Evolutionary conservation across 768 basidiomycete species (phyloP).

Genomic region (Panus rudis): DNA sequence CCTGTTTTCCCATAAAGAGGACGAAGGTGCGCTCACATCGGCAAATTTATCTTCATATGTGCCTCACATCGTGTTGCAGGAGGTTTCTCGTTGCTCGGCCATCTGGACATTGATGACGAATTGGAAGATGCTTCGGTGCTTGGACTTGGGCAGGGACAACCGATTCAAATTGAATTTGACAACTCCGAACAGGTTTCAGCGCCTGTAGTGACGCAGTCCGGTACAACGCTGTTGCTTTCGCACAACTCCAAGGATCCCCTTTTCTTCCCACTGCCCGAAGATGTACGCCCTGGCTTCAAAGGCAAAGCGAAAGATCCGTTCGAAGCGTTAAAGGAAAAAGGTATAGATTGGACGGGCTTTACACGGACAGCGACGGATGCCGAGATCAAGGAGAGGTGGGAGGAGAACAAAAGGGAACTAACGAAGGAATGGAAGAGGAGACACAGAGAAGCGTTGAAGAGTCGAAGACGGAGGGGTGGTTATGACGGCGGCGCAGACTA

Average conservation of each 20-base stretch:
- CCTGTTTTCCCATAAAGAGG: slow-evolving; percentile 64
- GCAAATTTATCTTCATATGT: not conserved
- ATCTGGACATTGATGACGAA: slow-evolving; percentile 69
- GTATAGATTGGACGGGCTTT: slow-evolving; percentile 47
- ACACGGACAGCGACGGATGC: slow-evolving; percentile 45
- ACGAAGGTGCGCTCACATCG: slow-evolving; percentile 43
- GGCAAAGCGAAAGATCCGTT: slow-evolving; percentile 33
- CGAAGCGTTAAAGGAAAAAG: slow-evolving; percentile 41
- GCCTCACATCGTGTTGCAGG: slow-evolving; percentile 25
- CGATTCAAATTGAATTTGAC: too few relatives aligned
- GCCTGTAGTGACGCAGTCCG: slow-evolving; percentile 4
- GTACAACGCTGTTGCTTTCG: slow-evolving; percentile 3
- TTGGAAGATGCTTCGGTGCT: slow-evolving; percentile 47
- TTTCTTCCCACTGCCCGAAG: slow-evolving; percentile 49
- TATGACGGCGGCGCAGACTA: too few relatives aligned
- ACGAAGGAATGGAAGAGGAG: slow-evolving; percentile 75
- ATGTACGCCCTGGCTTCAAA: slow-evolving; percentile 16
- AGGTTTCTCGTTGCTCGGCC: slow-evolving; percentile 69
- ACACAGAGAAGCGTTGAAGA: slow-evolving; percentile 69
- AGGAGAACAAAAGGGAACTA: slow-evolving; percentile 55
- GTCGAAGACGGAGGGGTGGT: slow-evolving; percentile 46
- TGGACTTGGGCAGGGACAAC: too few relatives aligned
- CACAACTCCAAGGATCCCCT: slow-evolving; percentile 45
- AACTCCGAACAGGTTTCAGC: too few relatives aligned
- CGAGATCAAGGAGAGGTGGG: slow-evolving; percentile 67